Percentiles rank a stretch among this genome's conserved stretches.
phyloP scores from a whole-genome alignment of 352 stramenopile genomes.

The Phytopythium montanum region DNA sequence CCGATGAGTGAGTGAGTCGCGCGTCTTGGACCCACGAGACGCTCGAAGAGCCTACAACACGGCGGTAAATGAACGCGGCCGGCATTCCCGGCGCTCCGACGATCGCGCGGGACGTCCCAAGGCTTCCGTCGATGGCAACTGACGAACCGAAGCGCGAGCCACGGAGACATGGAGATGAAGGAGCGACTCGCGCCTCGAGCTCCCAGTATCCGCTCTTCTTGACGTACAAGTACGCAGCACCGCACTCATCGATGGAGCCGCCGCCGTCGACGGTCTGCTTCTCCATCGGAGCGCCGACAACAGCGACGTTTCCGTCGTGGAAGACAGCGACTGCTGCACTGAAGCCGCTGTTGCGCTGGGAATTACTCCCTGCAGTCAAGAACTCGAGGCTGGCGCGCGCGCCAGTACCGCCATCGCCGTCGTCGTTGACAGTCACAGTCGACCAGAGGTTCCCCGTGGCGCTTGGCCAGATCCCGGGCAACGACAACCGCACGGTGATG shows the following conservation, averaged over 20 bases:
- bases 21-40: constrained; percentile 46
- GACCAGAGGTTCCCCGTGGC: constrained; percentile 84
- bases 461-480: constrained; percentile 92
- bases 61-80: constrained; percentile 48
- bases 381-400: constrained; percentile 61
- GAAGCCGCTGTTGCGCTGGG: constrained; percentile 43
- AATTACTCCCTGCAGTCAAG: constrained; percentile 29
- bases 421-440: constrained; percentile 87
- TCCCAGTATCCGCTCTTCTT: constrained; percentile 66
- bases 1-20: constrained; percentile 31
- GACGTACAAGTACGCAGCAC: constrained; percentile 67
- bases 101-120: constrained; percentile 54
- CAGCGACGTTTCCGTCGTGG: constrained; percentile 56
- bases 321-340: constrained; percentile 58
- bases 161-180: constrained; percentile 1
- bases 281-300: constrained; percentile 59
- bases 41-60: constrained; percentile 12
- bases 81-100: constrained; percentile 61
- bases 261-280: constrained; percentile 16
- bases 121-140: constrained; percentile 64
- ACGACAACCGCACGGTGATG: constrained; percentile 85
- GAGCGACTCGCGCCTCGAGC: constrained; percentile 37
- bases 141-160: constrained; percentile 62
- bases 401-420: constrained; percentile 87
- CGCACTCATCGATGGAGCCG: constrained; percentile 30